Conservation (phyloP, 306 rosid genomes). For the Phaseolus lunatus region DNA sequence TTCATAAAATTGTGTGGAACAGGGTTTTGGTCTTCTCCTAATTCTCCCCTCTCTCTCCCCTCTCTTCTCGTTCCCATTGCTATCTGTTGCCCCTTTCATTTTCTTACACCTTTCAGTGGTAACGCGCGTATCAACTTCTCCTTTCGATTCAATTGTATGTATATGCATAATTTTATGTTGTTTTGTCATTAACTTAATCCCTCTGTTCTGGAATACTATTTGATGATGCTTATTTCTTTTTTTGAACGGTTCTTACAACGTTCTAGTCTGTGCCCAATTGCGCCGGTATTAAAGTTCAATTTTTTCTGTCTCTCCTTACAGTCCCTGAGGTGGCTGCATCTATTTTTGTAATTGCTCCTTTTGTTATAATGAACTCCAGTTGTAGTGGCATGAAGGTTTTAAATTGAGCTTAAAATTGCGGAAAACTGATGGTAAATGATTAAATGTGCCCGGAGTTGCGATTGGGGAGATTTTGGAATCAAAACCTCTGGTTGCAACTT, state of each 20-base stretch:
- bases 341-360: neutral
- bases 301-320: neutral
- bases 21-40: conserved; percentile 15
- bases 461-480: neutral
- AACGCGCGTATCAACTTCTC: neutral
- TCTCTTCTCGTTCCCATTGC: neutral
- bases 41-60: neutral
- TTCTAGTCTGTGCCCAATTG: conserved; percentile 1
- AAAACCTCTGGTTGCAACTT: neutral
- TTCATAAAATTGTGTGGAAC: neutral
- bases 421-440: neutral
- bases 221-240: neutral
- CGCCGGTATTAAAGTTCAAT: neutral
- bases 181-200: neutral
- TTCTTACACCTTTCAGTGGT: neutral
- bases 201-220: neutral
- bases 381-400: neutral
- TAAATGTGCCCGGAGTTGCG: neutral
- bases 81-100: conserved; percentile 16
- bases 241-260: neutral
- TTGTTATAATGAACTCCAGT: neutral
- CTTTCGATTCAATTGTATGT: conserved; percentile 26
- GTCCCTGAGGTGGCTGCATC: neutral
- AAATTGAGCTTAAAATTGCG: neutral
- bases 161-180: neutral